These are phyloP conservation scores for Chaetothyriales sp. DNA, from an alignment of 2,329 filamentous ascomycete genomes.

Conservation along the genomic window DNA sequence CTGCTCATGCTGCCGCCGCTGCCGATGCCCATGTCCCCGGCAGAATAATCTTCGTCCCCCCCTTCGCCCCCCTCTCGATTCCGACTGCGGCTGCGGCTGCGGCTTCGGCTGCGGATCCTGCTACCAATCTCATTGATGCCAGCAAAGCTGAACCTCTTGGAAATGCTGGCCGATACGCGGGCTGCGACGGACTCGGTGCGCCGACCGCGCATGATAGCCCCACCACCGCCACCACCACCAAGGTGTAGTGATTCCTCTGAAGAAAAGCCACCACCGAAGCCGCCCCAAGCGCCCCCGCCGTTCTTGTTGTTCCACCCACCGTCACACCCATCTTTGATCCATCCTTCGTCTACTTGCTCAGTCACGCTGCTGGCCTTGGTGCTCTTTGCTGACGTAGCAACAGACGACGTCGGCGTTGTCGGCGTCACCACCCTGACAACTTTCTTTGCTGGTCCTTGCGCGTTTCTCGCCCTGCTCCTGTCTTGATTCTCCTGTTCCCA, in stretches of 20 bases:
- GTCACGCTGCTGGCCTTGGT: not conserved
- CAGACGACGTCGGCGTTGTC: not conserved
- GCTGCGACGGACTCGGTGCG: not conserved
- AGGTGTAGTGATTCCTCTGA: too few relatives aligned
- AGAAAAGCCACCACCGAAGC: too few relatives aligned
- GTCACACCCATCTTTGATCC: not conserved
- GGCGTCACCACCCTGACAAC: not conserved
- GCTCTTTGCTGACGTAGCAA: not conserved
- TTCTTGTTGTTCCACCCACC: not conserved
- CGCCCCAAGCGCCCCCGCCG: too few relatives aligned
- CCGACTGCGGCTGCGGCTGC: not conserved
- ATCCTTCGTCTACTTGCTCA: not conserved
- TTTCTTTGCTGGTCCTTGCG: not conserved
- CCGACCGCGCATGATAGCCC: not conserved
- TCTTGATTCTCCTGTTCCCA: slow-evolving; percentile 18
- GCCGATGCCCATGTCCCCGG: not conserved
- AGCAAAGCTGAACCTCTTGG: not conserved
- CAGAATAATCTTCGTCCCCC: slow-evolving; percentile 12
- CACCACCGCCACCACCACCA: not conserved
- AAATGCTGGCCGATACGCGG: not conserved
- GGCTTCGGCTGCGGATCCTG: slow-evolving; percentile 13
- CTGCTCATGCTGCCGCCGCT: too few relatives aligned
- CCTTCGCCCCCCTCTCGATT: slow-evolving; percentile 15
- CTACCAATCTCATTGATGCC: not conserved
- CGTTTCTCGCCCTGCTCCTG: not conserved